Evolutionary conservation across 176 grass and related monocot species (phyloP).

Genomic region (Paspalum notatum): DNA sequence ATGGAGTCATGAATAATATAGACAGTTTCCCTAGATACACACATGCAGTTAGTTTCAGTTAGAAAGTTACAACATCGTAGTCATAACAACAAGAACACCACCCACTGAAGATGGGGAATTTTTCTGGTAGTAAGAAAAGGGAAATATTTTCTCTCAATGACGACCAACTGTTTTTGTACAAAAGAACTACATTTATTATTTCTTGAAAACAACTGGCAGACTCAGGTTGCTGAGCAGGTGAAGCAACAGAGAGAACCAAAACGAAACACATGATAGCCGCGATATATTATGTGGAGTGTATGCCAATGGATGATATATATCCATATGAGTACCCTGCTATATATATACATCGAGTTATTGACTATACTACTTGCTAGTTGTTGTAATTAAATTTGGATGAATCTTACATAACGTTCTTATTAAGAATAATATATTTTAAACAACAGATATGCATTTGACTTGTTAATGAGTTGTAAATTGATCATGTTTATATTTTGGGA

Average conservation of each 20-base stretch:
- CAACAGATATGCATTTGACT: background rate
- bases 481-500: background rate
- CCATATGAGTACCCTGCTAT: background rate
- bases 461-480: background rate
- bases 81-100: background rate
- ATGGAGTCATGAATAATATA: background rate
- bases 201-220: background rate
- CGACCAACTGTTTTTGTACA: background rate
- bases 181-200: background rate
- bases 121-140: background rate
- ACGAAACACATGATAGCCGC: background rate
- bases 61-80: background rate
- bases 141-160: background rate
- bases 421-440: constrained; percentile 1
- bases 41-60: background rate
- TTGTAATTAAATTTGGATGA: background rate
- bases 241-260: background rate
- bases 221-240: background rate
- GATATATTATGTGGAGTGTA: background rate
- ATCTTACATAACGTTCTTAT: background rate
- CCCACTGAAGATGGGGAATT: background rate
- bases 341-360: no score
- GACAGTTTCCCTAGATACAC: background rate
- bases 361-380: background rate
- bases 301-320: background rate